These are phyloP conservation scores for Populus hybrid DNA, from an alignment of 441 rosid genomes.

Conservation along the genomic window DNA sequence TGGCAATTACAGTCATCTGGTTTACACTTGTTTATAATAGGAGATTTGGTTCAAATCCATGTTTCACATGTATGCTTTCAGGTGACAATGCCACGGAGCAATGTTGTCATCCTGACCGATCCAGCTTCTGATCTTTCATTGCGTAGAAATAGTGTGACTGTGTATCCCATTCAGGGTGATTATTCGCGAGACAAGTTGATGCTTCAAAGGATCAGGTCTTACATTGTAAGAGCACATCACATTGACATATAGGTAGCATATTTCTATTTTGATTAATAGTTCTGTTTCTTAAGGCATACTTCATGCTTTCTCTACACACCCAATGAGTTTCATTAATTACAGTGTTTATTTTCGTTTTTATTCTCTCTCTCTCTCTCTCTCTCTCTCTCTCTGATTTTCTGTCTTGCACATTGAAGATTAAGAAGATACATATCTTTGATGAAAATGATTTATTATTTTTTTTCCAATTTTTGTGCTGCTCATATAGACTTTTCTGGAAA, in stretches of 20 bases:
- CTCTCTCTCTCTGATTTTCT: not conserved
- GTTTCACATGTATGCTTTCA: conserved; percentile 24
- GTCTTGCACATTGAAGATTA: not conserved
- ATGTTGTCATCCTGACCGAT: conserved; percentile 76
- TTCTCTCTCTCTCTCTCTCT: no score
- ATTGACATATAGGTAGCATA: conserved; percentile 56
- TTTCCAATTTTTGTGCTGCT: conserved; percentile 14
- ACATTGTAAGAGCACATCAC: conserved; percentile 84
- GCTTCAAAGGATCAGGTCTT: conserved; percentile 98
- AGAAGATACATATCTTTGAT: not conserved
- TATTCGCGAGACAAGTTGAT: conserved; percentile 83
- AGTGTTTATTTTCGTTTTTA: not conserved
- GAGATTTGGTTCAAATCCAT: conserved; percentile 2
- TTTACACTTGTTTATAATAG: conserved; percentile 1
- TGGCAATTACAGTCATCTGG: not conserved
- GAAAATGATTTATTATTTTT: not conserved
- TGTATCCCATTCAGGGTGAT: conserved; percentile 75
- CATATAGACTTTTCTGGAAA: conserved; percentile 65
- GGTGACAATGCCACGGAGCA: conserved; percentile 78
- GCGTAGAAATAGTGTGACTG: conserved; percentile 43
- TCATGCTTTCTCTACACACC: not conserved
- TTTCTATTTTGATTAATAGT: conserved; percentile 11
- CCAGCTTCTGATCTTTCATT: conserved; percentile 72
- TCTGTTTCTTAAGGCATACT: conserved; percentile 7
- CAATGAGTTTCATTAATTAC: not conserved